phyloP scores from a whole-genome alignment of 78 protist genomes.

The Chrysochromulina tobinii region DNA sequence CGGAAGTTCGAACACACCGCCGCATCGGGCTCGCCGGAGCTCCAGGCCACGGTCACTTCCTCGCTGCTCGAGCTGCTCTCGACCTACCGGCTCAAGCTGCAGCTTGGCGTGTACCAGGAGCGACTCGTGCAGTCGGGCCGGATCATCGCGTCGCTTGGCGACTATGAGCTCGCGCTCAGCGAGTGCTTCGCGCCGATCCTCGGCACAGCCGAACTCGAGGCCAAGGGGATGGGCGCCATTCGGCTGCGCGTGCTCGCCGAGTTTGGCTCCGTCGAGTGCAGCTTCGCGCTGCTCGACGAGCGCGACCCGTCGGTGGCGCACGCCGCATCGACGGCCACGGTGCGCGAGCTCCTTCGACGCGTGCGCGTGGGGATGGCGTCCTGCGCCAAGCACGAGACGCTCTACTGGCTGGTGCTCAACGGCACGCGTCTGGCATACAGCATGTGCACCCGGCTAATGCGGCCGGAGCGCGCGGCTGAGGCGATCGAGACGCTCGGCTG shows the following conservation, averaged over 20 bases:
- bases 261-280: neutral
- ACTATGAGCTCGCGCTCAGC: neutral
- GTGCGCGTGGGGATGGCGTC: neutral
- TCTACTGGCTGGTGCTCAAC: neutral
- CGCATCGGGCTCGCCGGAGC: neutral
- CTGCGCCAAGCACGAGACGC: neutral
- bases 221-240: neutral
- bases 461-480: neutral
- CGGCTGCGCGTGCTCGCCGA: neutral
- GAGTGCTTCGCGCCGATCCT: neutral
- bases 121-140: neutral
- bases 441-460: neutral
- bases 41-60: neutral
- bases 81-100: neutral
- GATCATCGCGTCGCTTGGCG: neutral
- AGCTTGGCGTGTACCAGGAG: neutral
- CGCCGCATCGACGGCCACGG: neutral
- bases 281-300: neutral
- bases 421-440: neutral
- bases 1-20: neutral
- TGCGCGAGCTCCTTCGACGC: neutral
- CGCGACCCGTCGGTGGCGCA: neutral
- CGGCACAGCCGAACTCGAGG: neutral
- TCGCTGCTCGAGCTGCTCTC: neutral
- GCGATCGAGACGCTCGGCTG: neutral